Conservation (phyloP, 2,329 filamentous ascomycete genomes). For the Nakataea oryzae region DNA sequence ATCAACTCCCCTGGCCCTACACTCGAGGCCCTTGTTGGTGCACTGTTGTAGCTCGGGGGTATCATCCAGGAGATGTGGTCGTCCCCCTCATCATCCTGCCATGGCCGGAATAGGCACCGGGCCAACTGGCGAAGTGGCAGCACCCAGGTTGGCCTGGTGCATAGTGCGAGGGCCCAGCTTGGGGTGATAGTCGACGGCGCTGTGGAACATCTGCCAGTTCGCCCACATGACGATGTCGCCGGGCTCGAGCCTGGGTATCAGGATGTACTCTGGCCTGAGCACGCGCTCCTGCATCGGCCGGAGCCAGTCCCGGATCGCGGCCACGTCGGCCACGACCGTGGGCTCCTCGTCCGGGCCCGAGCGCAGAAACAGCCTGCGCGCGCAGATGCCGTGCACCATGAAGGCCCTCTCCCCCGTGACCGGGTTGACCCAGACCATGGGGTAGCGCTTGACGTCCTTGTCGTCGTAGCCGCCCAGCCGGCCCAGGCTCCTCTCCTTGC, state of each 20-base stretch:
- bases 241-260: constrained; percentile 25
- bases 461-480: constrained; percentile 23
- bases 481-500: constrained; percentile 24
- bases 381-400: constrained; percentile 30
- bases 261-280: constrained; percentile 29
- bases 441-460: constrained; percentile 24
- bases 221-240: constrained; percentile 34
- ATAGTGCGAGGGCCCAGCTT: constrained; percentile 27
- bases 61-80: no score
- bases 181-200: constrained; percentile 30
- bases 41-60: no score
- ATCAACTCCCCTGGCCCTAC: no score
- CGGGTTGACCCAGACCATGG: constrained; percentile 35
- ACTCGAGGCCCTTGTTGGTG: no score
- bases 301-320: constrained; percentile 23
- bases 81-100: no score
- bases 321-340: constrained; percentile 24
- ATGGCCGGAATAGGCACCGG: neutral
- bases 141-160: constrained; percentile 29
- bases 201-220: constrained; percentile 30
- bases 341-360: constrained; percentile 20
- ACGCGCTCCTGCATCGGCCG: constrained; percentile 26
- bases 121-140: constrained; percentile 6
- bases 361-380: constrained; percentile 25
- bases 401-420: constrained; percentile 28